Evolutionary conservation across 176 grass and related monocot genomes (phyloP).

Genomic region (Zizania latifolia): DNA sequence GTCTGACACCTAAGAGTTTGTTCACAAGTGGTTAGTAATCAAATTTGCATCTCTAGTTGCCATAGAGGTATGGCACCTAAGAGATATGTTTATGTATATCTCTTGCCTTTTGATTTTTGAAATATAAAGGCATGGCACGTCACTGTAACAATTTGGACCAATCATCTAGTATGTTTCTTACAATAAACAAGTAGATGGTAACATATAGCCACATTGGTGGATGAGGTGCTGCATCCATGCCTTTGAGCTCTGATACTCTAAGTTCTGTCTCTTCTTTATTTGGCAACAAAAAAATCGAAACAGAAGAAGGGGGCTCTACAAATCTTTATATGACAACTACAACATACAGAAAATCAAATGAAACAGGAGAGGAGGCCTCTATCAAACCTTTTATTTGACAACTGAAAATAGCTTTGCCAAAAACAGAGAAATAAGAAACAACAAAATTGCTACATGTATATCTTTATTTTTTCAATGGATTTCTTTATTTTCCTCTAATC

Average conservation of each 20-base stretch:
- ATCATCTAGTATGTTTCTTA: not conserved
- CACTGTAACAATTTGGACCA: conserved; percentile 7
- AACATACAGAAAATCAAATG: not conserved
- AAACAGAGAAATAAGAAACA: not conserved
- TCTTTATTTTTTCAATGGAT: not conserved
- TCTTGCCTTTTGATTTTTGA: not conserved
- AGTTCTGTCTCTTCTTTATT: not conserved
- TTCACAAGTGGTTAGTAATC: conserved; percentile 12
- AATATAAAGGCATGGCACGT: not conserved
- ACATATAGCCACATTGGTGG: not conserved
- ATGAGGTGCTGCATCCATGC: not conserved
- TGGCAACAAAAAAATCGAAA: not conserved
- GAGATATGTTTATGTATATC: not conserved
- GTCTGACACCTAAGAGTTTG: conserved; percentile 29
- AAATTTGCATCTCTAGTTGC: conserved; percentile 33
- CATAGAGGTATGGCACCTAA: conserved; percentile 13
- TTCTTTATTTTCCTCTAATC: not conserved
- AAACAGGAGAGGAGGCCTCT: not conserved
- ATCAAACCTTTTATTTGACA: conserved; percentile 16
- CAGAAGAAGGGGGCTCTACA: not conserved
- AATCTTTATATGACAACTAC: conserved; percentile 18
- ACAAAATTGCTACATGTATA: not conserved
- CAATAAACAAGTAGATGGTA: conserved; percentile 4
- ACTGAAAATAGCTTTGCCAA: not conserved
- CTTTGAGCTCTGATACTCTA: conserved; percentile 7